Evolutionary conservation across 1,284 basidiomycete species (phyloP), one percentile per base, ranked within the genome.

Genomic region (Tilletiaria anomala): DNA sequence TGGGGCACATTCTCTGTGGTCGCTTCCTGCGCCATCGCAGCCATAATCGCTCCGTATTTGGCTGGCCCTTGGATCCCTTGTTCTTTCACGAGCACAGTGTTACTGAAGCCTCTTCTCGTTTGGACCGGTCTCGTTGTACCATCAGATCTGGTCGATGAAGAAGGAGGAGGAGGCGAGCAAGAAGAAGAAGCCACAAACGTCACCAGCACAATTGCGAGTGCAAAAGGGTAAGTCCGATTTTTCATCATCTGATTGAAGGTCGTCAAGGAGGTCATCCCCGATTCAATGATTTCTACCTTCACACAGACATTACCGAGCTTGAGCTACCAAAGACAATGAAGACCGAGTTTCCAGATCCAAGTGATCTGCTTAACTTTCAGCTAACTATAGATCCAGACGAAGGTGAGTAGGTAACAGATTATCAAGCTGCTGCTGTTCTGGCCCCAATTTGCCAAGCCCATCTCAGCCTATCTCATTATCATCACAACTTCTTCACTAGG

Each of bases 321-420:
- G 93, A 96, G 68, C 73, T 96, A 11, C 89, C 93, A 37, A 73
- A 79, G 35, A 97, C 93, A 17, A 97, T 99, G 88, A 81, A 82
- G 73, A 93, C 86, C 20, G 67, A 83, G 61, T 94, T 94, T 68
- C 78, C 87, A 16, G 82, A 96, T 75, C 78, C 87, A 45, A 73
- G 77, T 45, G 83, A 97, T 75, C 79, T 94, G 55, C 80, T 97
- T 67, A 89, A 94, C 75, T 97, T 99, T 69, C 81, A 78, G 37
- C 76, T 99, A 32, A 87, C 82, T 49, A 94, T 99, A 65, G 81
- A 79, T 32, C 93, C 93, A 10, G 93, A 99, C 69, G 93, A 97
- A 73, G 91, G 89, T 85, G 53, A 53, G 66, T 45, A 5, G 6
- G 4, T 8, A 23, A 8, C 26, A n/a, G 8, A 8, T 29, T 29